A percentile compares a stretch with the other conserved stretches of the same genome.
These are phyloP conservation scores for Candida pseudoglaebosa DNA, from an alignment of 805 yeast species.

Conservation along the genomic window DNA sequence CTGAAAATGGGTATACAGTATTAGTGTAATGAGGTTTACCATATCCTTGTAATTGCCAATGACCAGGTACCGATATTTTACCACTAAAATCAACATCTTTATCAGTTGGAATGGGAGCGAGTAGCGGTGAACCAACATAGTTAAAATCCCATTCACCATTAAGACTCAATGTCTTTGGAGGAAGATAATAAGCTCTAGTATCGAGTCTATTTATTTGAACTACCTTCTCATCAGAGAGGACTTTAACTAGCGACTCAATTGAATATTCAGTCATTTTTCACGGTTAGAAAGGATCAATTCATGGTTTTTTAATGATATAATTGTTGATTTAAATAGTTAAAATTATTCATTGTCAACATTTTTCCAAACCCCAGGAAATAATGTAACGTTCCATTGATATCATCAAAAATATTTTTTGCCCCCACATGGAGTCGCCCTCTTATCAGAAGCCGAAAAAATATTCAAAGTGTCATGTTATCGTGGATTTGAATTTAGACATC, in stretches of 20 bases:
- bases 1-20: slow-evolving; percentile 25
- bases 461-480: too few relatives aligned
- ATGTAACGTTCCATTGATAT: too few relatives aligned
- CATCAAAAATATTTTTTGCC: too few relatives aligned
- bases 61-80: slow-evolving; percentile 26
- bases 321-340: too few relatives aligned
- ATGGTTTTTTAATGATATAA: too few relatives aligned
- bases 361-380: too few relatives aligned
- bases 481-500: too few relatives aligned
- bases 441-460: too few relatives aligned
- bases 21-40: slow-evolving; percentile 35
- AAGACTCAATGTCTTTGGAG: slow-evolving; percentile 9
- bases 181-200: slow-evolving; percentile 14
- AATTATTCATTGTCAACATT: too few relatives aligned
- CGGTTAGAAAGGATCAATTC: too few relatives aligned
- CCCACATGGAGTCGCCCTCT: too few relatives aligned
- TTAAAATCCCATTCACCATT: slow-evolving; percentile 15
- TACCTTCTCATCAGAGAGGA: slow-evolving; percentile 10
- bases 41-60: slow-evolving; percentile 33
- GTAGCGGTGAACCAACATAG: slow-evolving; percentile 9
- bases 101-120: slow-evolving; percentile 8
- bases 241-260: slow-evolving; percentile 2
- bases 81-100: slow-evolving; percentile 3
- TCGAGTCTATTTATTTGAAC: slow-evolving; percentile 11
- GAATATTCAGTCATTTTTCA: slow-evolving; percentile 5